Conservation (phyloP, 2,329 filamentous ascomycete species). For the Aspergillus clavatus region DNA sequence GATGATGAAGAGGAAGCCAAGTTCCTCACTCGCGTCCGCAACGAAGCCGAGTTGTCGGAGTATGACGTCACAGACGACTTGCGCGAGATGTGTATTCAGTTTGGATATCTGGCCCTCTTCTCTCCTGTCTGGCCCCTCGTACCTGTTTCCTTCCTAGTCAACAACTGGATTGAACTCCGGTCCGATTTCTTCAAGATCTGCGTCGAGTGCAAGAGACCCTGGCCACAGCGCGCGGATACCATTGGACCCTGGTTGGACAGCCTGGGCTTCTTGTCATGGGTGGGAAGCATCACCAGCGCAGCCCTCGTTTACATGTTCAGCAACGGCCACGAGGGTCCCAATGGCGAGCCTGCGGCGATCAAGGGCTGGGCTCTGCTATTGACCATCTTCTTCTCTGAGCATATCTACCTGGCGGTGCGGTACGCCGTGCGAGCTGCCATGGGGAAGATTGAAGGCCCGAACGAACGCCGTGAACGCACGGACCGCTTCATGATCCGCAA, state of each 20-base stretch:
- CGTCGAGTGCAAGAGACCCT: conserved; percentile 80
- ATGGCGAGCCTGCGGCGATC: conserved; percentile 54
- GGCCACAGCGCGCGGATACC: conserved; percentile 83
- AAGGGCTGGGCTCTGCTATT: conserved; percentile 76
- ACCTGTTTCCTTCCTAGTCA: conserved; percentile 81
- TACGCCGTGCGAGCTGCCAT: conserved; percentile 68
- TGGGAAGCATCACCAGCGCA: conserved; percentile 82
- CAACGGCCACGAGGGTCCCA: conserved; percentile 51
- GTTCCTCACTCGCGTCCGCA: conserved; percentile 77
- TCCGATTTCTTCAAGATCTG: conserved; percentile 96
- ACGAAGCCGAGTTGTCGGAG: conserved; percentile 75
- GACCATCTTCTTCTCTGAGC: conserved; percentile 79
- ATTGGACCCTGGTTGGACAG: conserved; percentile 94
- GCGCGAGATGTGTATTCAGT: conserved; percentile 89
- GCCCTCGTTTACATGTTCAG: conserved; percentile 88
- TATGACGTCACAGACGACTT: conserved; percentile 92
- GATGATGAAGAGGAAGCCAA: conserved; percentile 74
- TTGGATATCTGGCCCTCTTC: conserved; percentile 86
- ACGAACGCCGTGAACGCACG: conserved; percentile 75
- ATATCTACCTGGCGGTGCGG: conserved; percentile 78
- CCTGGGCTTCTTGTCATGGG: conserved; percentile 84
- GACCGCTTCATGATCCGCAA: conserved; percentile 79
- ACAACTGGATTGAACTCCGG: conserved; percentile 94
- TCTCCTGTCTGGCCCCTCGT: conserved; percentile 92
- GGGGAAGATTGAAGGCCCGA: conserved; percentile 76